phyloP scores from a whole-genome alignment of 208 protist species.

The Trypanosoma vivax region DNA sequence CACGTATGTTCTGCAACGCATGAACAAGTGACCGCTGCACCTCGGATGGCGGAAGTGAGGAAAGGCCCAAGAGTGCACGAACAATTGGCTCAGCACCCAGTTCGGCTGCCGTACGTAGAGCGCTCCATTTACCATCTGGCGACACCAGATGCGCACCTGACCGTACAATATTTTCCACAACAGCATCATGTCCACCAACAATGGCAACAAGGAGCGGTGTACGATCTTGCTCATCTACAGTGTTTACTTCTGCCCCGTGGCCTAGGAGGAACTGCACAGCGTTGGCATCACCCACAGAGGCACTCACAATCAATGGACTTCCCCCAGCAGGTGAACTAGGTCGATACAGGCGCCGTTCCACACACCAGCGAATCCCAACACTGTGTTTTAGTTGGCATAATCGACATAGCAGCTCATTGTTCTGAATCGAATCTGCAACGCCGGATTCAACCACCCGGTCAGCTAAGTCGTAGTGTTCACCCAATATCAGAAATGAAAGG shows the following conservation, averaged over 20 bases:
- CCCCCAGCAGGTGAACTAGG: conserved; percentile 16
- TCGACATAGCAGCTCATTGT: conserved; percentile 50
- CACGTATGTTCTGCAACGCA: conserved; percentile 26
- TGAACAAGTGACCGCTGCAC: conserved; percentile 29
- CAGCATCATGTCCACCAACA: conserved; percentile 24
- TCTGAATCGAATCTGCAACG: conserved; percentile 16
- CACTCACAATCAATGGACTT: conserved; percentile 41
- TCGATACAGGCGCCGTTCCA: conserved; percentile 33
- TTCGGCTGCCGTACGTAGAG: conserved; percentile 36
- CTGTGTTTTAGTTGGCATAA: conserved; percentile 24
- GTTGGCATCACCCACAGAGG: conserved; percentile 28
- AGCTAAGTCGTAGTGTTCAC: conserved; percentile 28
- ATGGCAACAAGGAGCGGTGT: conserved; percentile 37
- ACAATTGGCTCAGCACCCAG: conserved; percentile 36
- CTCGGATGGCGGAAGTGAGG: conserved; percentile 21
- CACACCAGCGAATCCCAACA: conserved; percentile 54
- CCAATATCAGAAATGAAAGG: conserved; percentile 35
- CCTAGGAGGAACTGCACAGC: conserved; percentile 36
- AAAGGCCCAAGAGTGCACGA: conserved; percentile 33
- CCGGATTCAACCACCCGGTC: conserved; percentile 19
- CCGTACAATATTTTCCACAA: conserved; percentile 35
- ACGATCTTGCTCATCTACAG: not conserved
- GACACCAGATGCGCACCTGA: conserved; percentile 25
- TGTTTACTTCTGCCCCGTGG: conserved; percentile 40
- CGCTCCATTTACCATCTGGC: conserved; percentile 34